These are phyloP conservation scores for Rhodotorula babjevae DNA, from an alignment of 768 basidiomycete genomes.

Conservation along the genomic window DNA sequence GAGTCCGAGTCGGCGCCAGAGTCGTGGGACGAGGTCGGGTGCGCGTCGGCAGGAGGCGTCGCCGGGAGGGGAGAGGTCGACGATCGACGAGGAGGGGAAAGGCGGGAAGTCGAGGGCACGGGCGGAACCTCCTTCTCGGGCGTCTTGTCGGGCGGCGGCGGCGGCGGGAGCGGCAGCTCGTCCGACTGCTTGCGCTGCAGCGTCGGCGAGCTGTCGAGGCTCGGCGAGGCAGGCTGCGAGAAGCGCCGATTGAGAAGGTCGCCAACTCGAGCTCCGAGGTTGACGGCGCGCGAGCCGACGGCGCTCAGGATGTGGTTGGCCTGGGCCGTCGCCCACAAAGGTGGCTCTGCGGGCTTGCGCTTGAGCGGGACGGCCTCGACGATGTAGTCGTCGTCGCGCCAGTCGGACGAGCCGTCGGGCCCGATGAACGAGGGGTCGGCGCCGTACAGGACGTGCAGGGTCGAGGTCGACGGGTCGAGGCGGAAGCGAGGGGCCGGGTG, in stretches of 20 bases:
- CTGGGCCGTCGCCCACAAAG: neutral
- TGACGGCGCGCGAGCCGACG: neutral
- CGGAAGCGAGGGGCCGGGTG: slow-evolving; percentile 29
- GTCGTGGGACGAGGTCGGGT: neutral
- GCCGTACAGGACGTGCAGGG: slow-evolving; percentile 24
- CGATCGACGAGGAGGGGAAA: neutral
- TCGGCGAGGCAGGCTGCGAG: neutral
- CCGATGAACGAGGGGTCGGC: slow-evolving; percentile 18
- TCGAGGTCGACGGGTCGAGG: slow-evolving; percentile 20
- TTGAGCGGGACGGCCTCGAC: slow-evolving; percentile 23
- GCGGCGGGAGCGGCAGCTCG: neutral
- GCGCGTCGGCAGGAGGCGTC: neutral
- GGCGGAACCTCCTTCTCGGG: neutral
- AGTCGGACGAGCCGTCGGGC: neutral
- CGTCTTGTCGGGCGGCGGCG: neutral
- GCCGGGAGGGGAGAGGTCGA: neutral
- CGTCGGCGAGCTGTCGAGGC: neutral
- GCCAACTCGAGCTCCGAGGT: neutral
- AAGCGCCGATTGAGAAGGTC: neutral
- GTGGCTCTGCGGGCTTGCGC: neutral
- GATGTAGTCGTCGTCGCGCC: slow-evolving; percentile 25
- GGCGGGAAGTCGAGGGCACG: neutral
- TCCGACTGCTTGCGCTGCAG: neutral
- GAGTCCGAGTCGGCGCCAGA: neutral
- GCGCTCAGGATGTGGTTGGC: neutral